phyloP scores from a whole-genome alignment of 139 green algal genomes.

The Ettlia oleoabundans region DNA sequence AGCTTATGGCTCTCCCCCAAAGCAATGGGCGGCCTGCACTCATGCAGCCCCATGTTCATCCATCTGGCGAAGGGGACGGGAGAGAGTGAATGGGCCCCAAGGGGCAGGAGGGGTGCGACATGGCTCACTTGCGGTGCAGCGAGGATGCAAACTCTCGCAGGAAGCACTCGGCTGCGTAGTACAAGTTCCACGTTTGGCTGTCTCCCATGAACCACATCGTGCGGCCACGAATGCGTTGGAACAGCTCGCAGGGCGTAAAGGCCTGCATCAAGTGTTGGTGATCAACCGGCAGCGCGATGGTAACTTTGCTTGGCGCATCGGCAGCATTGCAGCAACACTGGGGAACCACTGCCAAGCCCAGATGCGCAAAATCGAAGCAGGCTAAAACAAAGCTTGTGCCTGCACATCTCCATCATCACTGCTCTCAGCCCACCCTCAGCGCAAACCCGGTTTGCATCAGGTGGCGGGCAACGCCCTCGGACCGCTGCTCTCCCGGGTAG shows the following conservation, averaged over 20 bases:
- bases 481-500: slow-evolving; percentile 20
- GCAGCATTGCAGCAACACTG: too few species aligned
- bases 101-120: too few species aligned
- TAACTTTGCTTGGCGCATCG: too few species aligned
- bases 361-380: too few species aligned
- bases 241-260: slow-evolving; percentile 51
- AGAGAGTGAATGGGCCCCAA: too few species aligned
- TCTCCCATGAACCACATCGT: slow-evolving; percentile 51
- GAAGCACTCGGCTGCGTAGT: slow-evolving; percentile 38
- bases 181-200: slow-evolving; percentile 38
- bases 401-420: neutral
- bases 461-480: neutral
- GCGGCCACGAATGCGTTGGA: slow-evolving; percentile 40
- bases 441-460: neutral
- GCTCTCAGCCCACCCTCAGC: neutral
- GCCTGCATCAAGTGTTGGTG: neutral
- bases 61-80: too few species aligned
- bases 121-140: neutral
- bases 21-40: neutral
- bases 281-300: too few species aligned
- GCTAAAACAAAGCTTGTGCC: neutral
- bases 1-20: neutral
- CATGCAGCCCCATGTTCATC: neutral
- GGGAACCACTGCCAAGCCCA: neutral
- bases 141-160: slow-evolving; percentile 11